Evolutionary conservation across 257 asterid species (phyloP), one percentile per base, ranked within the genome.

Genomic region (Leptodermis oblonga): DNA sequence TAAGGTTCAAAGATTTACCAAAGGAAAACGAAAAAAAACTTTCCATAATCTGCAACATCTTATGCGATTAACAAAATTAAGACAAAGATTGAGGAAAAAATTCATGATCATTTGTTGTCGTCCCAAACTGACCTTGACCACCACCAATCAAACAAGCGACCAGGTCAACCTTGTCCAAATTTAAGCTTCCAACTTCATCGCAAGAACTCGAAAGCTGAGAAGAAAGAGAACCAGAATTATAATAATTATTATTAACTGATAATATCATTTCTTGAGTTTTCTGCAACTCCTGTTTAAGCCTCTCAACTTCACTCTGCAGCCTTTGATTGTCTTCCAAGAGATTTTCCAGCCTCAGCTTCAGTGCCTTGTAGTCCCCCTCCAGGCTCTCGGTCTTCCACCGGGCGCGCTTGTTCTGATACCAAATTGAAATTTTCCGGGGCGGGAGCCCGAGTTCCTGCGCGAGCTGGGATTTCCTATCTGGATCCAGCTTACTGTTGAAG

Each of bases 401-500:
- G 1, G 95, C 92, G 0, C 96, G 87, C 80, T 76, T 86, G 73
- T 90, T 90, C 25, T 87, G 95, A 76, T 86, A 90, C 92, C 96
- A 90, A 33, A 87, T 76, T 1, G 92, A 90, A 0, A 90, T 79
- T 23, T 90, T 93, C 7, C 92, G 67, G 0, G 88, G 81, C 17
- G 92, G 89, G 22, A 86, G 54, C 0, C 88, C 92, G 0, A 87
- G 87, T 73, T 84, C 83, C 7, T 51, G 67, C 0, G 95, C 87
- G 0, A 90, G 90, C 39, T 77, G 88, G 3, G 69, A 59, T 62
- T 84, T 87, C 7, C 78, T 76, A 28, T 84, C 86, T 4, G 90
- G 75, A 58, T 87, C 90, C 18, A 90, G 89, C 74, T 82, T 87
- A 73, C 72, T 82, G 55, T 82, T 84, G 76, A 74, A 62, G 55